Percentiles rank a stretch among this genome's conserved stretches.
Evolutionary conservation across 2,329 filamentous ascomycete genomes (phyloP).

Genomic region (Parascedosporium putredinis): DNA sequence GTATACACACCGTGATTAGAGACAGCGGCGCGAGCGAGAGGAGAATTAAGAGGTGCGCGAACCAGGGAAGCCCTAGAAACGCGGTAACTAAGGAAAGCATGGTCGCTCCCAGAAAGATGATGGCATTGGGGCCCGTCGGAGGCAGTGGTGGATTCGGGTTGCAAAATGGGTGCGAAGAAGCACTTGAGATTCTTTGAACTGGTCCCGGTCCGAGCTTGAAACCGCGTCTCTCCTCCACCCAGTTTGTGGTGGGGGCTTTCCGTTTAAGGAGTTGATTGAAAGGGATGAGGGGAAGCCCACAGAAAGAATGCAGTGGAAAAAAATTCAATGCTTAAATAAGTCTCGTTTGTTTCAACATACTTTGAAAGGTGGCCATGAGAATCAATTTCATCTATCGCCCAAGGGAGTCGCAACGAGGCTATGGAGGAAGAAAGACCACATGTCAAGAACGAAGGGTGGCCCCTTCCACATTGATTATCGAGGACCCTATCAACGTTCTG

Average conservation of each 20-base stretch:
- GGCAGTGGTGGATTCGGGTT: background rate
- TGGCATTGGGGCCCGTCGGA: background rate
- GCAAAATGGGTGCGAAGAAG: background rate
- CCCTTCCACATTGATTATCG: background rate
- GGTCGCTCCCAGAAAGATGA: background rate
- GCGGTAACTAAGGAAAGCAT: background rate
- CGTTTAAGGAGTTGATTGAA: too few species aligned
- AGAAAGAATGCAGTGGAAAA: too few species aligned
- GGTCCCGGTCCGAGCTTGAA: conserved; percentile 9
- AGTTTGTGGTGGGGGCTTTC: too few species aligned
- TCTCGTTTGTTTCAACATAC: too few species aligned
- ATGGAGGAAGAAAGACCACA: conserved; percentile 10
- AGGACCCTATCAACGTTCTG: background rate
- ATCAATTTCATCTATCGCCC: background rate
- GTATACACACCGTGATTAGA: background rate
- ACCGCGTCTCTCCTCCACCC: conserved; percentile 8
- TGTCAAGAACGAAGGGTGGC: background rate
- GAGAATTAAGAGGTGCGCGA: background rate
- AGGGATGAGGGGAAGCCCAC: too few species aligned
- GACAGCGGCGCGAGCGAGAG: background rate
- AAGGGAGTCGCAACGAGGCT: conserved; percentile 7
- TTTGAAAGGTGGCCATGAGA: background rate
- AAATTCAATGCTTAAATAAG: too few species aligned
- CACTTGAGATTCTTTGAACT: background rate
- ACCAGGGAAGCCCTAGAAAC: conserved; percentile 6